Conservation (phyloP, 352 stramenopile genomes). For the Pythium oligandrum region DNA sequence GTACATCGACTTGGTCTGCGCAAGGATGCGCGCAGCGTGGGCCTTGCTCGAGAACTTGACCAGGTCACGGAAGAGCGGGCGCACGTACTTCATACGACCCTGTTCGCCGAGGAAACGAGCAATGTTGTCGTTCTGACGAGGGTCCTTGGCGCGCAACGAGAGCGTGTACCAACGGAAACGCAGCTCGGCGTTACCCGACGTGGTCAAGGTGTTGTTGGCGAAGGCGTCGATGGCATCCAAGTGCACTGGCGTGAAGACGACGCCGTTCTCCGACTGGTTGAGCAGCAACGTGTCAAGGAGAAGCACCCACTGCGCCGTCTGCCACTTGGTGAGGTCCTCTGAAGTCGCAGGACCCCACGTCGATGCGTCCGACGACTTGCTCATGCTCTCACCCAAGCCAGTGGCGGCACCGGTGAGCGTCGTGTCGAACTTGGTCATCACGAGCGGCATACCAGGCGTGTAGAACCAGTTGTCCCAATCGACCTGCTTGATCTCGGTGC, state of each 20-base stretch:
- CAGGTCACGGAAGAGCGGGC: constrained; percentile 60
- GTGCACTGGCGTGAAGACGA: constrained; percentile 22
- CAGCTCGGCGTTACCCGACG: constrained; percentile 60
- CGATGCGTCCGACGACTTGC: constrained; percentile 14
- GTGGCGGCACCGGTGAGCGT: constrained; percentile 56
- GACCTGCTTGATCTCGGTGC: constrained; percentile 42
- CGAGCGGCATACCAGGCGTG: constrained; percentile 81
- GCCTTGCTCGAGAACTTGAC: constrained; percentile 28
- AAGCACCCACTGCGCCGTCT: constrained; percentile 47
- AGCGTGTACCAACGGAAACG: constrained; percentile 71
- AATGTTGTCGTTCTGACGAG: constrained; percentile 33
- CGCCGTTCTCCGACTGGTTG: constrained; percentile 19
- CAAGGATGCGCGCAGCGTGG: constrained; percentile 29
- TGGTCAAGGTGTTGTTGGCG: constrained; percentile 34
- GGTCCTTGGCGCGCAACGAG: constrained; percentile 40
- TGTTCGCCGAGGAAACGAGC: constrained; percentile 57
- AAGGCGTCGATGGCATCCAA: constrained; percentile 62
- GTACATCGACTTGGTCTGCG: constrained; percentile 51
- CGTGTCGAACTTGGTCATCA: constrained; percentile 85
- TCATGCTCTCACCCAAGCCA: constrained; percentile 35
- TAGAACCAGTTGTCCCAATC: constrained; percentile 94
- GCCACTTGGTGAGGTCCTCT: constrained; percentile 24
- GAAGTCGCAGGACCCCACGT: constrained; percentile 18
- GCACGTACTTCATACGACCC: constrained; percentile 74
- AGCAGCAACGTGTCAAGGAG: constrained; percentile 55